Base-by-base conservation (phyloP, 2,329 filamentous ascomycete species). In the Aspergillus niger region DNA sequence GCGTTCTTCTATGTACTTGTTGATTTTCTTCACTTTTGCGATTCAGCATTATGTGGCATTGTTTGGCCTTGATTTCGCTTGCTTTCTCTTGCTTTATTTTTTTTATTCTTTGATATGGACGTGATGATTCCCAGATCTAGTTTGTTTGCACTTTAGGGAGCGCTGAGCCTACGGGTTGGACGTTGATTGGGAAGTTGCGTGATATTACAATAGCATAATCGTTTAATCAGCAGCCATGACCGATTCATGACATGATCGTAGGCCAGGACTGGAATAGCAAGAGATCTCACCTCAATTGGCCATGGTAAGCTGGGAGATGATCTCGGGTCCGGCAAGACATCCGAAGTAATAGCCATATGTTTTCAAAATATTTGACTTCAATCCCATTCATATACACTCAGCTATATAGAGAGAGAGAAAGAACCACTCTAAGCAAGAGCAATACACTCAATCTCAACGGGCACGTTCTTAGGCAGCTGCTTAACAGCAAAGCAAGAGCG, bases 401-500 rank as follows among this genome's bases (percentile, higher is more conserved):
- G 32, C 32, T 36, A 36, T 36, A 36, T 36, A 13, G 2, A 26
- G 3, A 26, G 3, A 26, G 10, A 32, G 4, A 36, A 6, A 13
- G 30, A 13, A 36, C 10, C 4, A 2, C 3, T 66, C 66, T 74
- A 80, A 69, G 79, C 75, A 59, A 86, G 77, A 63, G 86, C 86
- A 77, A 88, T 86, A 68, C 82, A 85, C 79, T 89, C 86, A 70
- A 89, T 86, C 81, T 88, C 86, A 39, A 88, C 85, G 2, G 83
- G 85, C 55, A 87, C 86, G 38, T 82, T 82, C 79, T 87, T 87
- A 24, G 86, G 86, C 74, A 89, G 78, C 77, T 86, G 80, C 72
- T 83, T 81, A 59, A 87, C 86, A 3, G 86, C 86, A 54, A 89
- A 84, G 74, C 86, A 88, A 76, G 83, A 86, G 55, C 86, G 77